phyloP scores from a whole-genome alignment of 2,329 filamentous ascomycete species.

The Purpureocillium takamizusanense region DNA sequence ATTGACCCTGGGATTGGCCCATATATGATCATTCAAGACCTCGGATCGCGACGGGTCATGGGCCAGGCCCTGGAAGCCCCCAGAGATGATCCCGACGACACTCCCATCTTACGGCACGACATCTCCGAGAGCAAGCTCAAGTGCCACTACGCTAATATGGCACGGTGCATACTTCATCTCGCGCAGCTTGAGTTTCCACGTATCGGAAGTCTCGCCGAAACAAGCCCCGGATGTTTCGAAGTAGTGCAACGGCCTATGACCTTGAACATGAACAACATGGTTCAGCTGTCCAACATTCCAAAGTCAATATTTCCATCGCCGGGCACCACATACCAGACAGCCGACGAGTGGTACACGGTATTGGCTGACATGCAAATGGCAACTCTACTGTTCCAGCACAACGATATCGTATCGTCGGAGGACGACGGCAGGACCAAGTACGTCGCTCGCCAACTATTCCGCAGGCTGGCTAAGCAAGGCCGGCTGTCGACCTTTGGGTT shows the following conservation, averaged over 20 bases:
- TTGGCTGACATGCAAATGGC: constrained; percentile 31
- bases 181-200: constrained; percentile 19
- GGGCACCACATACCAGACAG: constrained; percentile 12
- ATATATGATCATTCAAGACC: constrained; percentile 13
- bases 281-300: constrained; percentile 17
- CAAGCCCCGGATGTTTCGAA: constrained; percentile 13
- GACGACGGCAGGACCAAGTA: constrained; percentile 34
- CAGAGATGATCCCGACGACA: constrained; percentile 9
- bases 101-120: constrained; percentile 12
- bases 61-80: constrained; percentile 10
- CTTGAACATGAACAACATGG: constrained; percentile 31
- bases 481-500: constrained; percentile 18
- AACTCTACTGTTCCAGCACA: constrained; percentile 29
- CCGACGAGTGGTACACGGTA: constrained; percentile 26
- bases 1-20: constrained; percentile 12
- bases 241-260: constrained; percentile 26
- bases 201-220: constrained; percentile 28
- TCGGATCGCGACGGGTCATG: constrained; percentile 10
- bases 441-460: constrained; percentile 30
- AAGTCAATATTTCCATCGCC: constrained; percentile 10
- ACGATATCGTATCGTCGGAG: constrained; percentile 23
- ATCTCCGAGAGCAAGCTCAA: constrained; percentile 20
- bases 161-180: constrained; percentile 29
- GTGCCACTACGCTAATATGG: constrained; percentile 24
- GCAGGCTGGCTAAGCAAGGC: constrained; percentile 18